Evolutionary conservation across 2,329 filamentous ascomycete species (phyloP).

Genomic region (Raffaelea albimanens): DNA sequence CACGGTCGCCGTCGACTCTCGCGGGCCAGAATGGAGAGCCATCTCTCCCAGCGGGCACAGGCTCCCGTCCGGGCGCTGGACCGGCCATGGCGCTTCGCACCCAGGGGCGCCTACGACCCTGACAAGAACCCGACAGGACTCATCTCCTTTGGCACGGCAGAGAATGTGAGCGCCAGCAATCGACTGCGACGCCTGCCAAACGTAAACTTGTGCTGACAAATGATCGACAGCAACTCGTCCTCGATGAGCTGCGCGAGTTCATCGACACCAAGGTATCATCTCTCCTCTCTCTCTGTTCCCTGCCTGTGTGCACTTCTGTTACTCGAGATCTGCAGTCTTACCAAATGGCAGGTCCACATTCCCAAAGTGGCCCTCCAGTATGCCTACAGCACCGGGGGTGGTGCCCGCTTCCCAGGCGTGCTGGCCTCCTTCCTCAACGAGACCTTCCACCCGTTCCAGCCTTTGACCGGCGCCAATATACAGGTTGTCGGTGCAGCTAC

Average conservation of each 20-base stretch:
- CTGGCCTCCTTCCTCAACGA: slow-evolving; percentile 28
- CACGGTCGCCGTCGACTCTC: no score
- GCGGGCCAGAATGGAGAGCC: no score
- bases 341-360: slow-evolving; percentile 15
- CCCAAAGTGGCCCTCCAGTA: slow-evolving; percentile 24
- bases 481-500: slow-evolving; percentile 27
- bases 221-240: slow-evolving; percentile 28
- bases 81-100: slow-evolving; percentile 26
- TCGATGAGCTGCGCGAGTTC: slow-evolving; percentile 22
- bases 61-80: no score
- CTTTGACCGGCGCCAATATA: slow-evolving; percentile 12
- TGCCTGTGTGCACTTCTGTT: no score
- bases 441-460: slow-evolving; percentile 21
- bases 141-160: slow-evolving; percentile 38
- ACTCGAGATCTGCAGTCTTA: no score
- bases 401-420: slow-evolving; percentile 19
- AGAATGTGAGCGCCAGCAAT: slow-evolving; percentile 22
- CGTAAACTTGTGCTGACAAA: not conserved
- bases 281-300: slow-evolving; percentile 16
- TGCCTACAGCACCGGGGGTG: slow-evolving; percentile 24
- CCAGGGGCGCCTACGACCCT: slow-evolving; percentile 25
- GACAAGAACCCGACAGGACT: slow-evolving; percentile 28
- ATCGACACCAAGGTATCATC: slow-evolving; percentile 21
- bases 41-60: no score
- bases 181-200: slow-evolving; percentile 4